phyloP scores from a whole-genome alignment of 2,329 filamentous ascomycete genomes.

The Penicillium olsonii region DNA sequence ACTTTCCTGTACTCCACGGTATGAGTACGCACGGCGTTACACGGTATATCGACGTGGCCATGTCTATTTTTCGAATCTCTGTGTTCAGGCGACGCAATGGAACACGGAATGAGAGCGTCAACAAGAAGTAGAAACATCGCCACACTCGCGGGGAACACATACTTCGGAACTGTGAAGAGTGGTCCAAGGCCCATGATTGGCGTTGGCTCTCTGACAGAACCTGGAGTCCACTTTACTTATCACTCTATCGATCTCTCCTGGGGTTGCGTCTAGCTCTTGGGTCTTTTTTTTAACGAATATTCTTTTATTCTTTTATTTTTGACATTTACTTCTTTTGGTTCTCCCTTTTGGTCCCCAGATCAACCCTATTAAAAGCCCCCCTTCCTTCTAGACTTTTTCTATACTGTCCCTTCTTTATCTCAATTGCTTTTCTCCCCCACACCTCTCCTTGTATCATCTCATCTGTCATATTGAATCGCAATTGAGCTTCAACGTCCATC shows the following conservation, averaged over 20 bases:
- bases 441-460: neutral
- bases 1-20: neutral
- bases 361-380: constrained; percentile 11
- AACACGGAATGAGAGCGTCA: constrained; percentile 2
- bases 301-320: constrained; percentile 13
- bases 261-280: constrained; percentile 7
- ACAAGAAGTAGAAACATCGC: constrained; percentile 15
- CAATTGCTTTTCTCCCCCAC: constrained; percentile 6
- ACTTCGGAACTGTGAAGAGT: constrained; percentile 9
- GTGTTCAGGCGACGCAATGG: neutral
- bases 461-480: constrained; percentile 3
- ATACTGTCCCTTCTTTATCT: constrained; percentile 24
- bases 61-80: neutral
- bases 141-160: constrained; percentile 22
- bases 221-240: constrained; percentile 25
- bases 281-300: constrained; percentile 10
- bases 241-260: constrained; percentile 15
- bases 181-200: constrained; percentile 18
- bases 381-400: constrained; percentile 26
- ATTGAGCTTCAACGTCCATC: constrained; percentile 11
- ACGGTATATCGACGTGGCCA: neutral
- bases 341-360: constrained; percentile 23
- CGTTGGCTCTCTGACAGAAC: constrained; percentile 19
- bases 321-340: constrained; percentile 8
- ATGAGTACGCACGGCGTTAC: neutral